Conservation (phyloP, 768 basidiomycete genomes). For the Macrolepiota fuliginosa region DNA sequence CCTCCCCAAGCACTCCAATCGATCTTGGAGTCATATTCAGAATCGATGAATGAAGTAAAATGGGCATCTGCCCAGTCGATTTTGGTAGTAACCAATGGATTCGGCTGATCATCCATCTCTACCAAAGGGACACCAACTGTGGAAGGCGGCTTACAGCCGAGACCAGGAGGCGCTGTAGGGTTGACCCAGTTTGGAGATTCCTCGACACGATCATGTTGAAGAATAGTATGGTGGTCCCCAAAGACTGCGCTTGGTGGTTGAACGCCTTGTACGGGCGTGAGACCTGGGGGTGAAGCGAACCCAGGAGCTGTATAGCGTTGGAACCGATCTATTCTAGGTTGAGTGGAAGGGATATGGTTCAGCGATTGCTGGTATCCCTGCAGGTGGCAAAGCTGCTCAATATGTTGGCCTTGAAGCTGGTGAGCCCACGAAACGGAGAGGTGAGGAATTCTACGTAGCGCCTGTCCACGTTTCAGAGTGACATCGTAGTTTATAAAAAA, state of each 20-base stretch:
- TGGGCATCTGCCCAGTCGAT: constrained; percentile 33
- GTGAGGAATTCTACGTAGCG: constrained; percentile 67
- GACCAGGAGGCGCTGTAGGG: not conserved
- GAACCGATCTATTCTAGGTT: not conserved
- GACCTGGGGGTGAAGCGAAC: not conserved
- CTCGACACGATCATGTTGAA: not conserved
- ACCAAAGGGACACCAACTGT: not conserved
- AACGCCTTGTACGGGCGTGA: not conserved
- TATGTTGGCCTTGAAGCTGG: constrained; percentile 30
- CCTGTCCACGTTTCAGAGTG: constrained; percentile 34
- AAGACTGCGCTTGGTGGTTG: not conserved
- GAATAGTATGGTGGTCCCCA: not conserved
- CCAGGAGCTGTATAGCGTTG: not conserved
- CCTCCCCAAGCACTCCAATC: constrained; percentile 26
- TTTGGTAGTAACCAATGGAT: constrained; percentile 11
- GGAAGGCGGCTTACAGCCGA: not conserved
- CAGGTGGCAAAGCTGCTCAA: not conserved
- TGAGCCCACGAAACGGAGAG: constrained; percentile 81
- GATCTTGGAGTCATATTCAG: constrained; percentile 20
- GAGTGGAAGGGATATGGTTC: not conserved
- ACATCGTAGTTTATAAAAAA: not conserved
- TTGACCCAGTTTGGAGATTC: not conserved
- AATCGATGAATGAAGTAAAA: constrained; percentile 33
- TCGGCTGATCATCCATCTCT: not conserved
- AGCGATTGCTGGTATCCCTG: not conserved